Evolutionary conservation across 2,329 filamentous ascomycete species (phyloP), one percentile per base, ranked within the genome.

Genomic region (Pseudonectria buxi): DNA sequence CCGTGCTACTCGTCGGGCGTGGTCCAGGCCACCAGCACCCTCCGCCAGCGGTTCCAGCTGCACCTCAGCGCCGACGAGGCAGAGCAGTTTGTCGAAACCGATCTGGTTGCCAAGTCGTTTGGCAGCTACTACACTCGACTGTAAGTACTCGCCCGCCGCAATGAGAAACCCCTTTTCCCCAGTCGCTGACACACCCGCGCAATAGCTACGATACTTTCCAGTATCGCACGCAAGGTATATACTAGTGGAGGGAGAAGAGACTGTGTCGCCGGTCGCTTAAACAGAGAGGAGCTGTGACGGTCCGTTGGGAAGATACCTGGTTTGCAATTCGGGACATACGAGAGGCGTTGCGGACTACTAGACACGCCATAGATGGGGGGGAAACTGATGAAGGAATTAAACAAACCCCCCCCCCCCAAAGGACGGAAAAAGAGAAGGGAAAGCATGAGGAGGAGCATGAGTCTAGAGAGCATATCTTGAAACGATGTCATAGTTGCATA

Each of bases 111-210:
- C 44, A 92, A 92, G 71, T 86, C 83, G 45, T 73, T 86, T 49
- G 86, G 86, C 44, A 90, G 85, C 61, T 92, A 92, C 64, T 90
- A 89, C 59, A 90, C 86, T 56, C 76, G 85, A 67, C 73, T 89
- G 79, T 88, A 66, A 70, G 83, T 10, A 14, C 14, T 4, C 14
- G 5, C 22, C 25, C 29, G 16, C 12, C 4, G 6, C 11, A 18
- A 10, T 7, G 10, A 10, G 14, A 26, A 24, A 9, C n/a, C 11
- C 26, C 11, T 11, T n/a, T 12, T 12, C 11, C 4, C 25, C 24
- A 14, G 11, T 10, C 2, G n/a, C 10, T 7, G 26, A 32, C 44
- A 49, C 24, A 50, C 42, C 2, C 12, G 6, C 9, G 24, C 11
- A 4, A n/a, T 28, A 86, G 83, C 62, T 87, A 88, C 55, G 83